Evolutionary conservation across 2,329 filamentous ascomycete genomes (phyloP).

Genomic region (Gaeumannomyces sp.): DNA sequence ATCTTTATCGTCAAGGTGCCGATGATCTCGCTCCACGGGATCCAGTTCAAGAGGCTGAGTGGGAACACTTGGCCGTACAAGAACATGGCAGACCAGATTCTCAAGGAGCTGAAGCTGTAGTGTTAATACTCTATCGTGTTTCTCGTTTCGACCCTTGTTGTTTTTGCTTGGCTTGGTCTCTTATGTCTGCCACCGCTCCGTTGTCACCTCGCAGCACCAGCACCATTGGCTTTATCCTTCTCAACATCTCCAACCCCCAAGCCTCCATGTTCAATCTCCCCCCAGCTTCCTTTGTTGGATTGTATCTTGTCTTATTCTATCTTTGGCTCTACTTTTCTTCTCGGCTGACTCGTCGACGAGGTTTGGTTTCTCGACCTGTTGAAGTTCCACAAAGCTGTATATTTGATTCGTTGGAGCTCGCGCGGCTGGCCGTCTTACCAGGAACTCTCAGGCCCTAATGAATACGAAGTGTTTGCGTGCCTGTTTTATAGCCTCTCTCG

Average conservation of each 20-base stretch:
- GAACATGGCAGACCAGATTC: constrained; percentile 93
- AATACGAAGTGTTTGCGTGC: not conserved
- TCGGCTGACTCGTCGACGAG: not conserved
- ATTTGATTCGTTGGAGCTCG: not conserved
- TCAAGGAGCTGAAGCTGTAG: constrained; percentile 76
- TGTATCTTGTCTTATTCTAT: not conserved
- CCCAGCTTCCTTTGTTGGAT: not conserved
- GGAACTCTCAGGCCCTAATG: not conserved
- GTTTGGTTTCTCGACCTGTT: not conserved
- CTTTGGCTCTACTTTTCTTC: not conserved
- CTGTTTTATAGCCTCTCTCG: not conserved
- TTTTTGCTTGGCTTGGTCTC: not conserved
- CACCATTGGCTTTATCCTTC: not conserved
- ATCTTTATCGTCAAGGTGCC: constrained; percentile 98
- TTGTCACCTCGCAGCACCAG: not conserved
- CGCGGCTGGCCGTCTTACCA: not conserved
- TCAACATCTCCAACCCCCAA: not conserved
- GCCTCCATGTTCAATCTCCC: not conserved
- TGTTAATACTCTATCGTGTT: not conserved
- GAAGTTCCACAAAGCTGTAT: not conserved
- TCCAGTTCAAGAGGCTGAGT: constrained; percentile 95
- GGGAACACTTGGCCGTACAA: constrained; percentile 99
- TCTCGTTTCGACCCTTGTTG: not conserved
- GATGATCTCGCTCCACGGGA: constrained; percentile 83
- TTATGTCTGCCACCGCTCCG: not conserved